Evolutionary conservation across 1,284 basidiomycete genomes (phyloP).

Genomic region (Ustilago tritici): DNA sequence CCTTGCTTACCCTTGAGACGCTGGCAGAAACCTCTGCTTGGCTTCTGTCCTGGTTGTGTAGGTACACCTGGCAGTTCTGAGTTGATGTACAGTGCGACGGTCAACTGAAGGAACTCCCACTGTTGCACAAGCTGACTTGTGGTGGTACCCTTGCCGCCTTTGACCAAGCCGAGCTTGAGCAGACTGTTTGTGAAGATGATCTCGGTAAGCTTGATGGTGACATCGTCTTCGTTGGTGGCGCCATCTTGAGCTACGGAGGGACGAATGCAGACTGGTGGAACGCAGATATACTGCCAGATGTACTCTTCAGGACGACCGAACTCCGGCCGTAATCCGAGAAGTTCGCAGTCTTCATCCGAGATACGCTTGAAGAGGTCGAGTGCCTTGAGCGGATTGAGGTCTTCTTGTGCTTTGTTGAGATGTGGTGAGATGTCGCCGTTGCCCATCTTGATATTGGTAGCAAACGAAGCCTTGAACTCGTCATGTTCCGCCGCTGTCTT

Average conservation of each 20-base stretch:
- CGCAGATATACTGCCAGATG: slow-evolving; percentile 99
- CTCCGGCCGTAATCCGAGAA: slow-evolving; percentile 88
- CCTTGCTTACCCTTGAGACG: slow-evolving; percentile 99
- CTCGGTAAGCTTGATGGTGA: slow-evolving; percentile 96
- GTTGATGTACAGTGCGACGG: slow-evolving; percentile 98
- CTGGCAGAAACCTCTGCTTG: slow-evolving; percentile 85
- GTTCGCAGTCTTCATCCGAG: slow-evolving; percentile 92
- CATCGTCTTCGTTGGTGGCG: slow-evolving; percentile 88
- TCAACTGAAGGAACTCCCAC: slow-evolving; percentile 97
- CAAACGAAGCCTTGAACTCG: slow-evolving; percentile 87
- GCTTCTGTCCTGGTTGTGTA: slow-evolving; percentile 64
- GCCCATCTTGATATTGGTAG: slow-evolving; percentile 80
- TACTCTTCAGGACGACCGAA: slow-evolving; percentile 96
- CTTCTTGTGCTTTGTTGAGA: slow-evolving; percentile 90
- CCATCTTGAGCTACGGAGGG: slow-evolving; percentile 96
- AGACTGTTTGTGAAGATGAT: slow-evolving; percentile 95
- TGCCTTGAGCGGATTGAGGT: slow-evolving; percentile 93
- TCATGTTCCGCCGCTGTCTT: slow-evolving; percentile 91
- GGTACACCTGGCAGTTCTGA: slow-evolving; percentile 87
- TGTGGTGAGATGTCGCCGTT: slow-evolving; percentile 88
- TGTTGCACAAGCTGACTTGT: slow-evolving; percentile 76
- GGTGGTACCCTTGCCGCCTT: slow-evolving; percentile 71
- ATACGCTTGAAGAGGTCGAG: slow-evolving; percentile 93
- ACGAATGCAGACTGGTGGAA: slow-evolving; percentile 96
- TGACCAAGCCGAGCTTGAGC: slow-evolving; percentile 88